Percentiles rank a stretch among this genome's conserved stretches.
Conservation (phyloP, 208 protist genomes). For the Wallacemonas sp. region DNA sequence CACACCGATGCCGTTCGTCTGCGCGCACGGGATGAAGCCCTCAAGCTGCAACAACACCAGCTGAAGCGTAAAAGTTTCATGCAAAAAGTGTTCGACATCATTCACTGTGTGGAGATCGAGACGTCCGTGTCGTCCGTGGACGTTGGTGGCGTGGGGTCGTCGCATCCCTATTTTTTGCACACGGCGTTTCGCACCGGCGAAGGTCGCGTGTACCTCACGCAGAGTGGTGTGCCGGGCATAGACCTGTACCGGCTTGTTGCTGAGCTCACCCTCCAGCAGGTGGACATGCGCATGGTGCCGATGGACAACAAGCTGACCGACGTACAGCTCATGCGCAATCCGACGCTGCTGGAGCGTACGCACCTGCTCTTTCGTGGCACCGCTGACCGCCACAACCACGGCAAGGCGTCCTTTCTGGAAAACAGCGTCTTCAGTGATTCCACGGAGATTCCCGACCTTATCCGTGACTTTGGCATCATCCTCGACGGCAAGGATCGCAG, state of each 20-base stretch:
- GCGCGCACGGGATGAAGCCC: conserved; percentile 26
- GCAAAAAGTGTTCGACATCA: conserved; percentile 77
- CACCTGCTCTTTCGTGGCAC: conserved; percentile 49
- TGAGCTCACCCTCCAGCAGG: conserved; percentile 72
- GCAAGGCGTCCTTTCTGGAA: conserved; percentile 21
- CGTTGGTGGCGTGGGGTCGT: conserved; percentile 53
- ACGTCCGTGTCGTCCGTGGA: conserved; percentile 66
- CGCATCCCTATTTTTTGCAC: conserved; percentile 82
- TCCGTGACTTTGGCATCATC: conserved; percentile 75
- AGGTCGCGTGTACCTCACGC: conserved; percentile 57
- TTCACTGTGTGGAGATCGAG: conserved; percentile 75
- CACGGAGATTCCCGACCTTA: conserved; percentile 39
- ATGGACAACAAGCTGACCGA: conserved; percentile 54
- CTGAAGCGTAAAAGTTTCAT: conserved; percentile 33
- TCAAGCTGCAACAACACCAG: conserved; percentile 44
- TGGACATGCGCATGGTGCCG: conserved; percentile 70
- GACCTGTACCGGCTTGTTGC: conserved; percentile 76
- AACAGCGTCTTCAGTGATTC: conserved; percentile 2
- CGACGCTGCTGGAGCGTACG: conserved; percentile 53
- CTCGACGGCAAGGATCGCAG: conserved; percentile 66
- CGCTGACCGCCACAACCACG: conserved; percentile 16
- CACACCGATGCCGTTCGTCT: conserved; percentile 10
- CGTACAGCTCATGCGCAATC: conserved; percentile 1
- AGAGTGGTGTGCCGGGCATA: conserved; percentile 46
- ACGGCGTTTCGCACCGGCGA: conserved; percentile 66